Conservation (phyloP, 2,329 filamentous ascomycete genomes). For the Fusarium floridanum region DNA sequence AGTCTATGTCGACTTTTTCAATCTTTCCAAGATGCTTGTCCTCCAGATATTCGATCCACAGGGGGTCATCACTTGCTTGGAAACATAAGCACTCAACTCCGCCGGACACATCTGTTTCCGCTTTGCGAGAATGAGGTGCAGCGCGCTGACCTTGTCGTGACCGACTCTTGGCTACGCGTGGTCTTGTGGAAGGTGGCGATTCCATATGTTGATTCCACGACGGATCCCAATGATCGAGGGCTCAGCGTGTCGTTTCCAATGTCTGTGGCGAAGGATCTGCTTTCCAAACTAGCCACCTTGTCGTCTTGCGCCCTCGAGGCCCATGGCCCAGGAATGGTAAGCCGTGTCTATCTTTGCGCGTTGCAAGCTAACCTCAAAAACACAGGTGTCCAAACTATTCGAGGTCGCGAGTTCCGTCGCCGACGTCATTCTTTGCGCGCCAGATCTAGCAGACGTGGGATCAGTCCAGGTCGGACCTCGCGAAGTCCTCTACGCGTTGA, state of each 20-base stretch:
- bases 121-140: slow-evolving; percentile 21
- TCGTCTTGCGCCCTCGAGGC: slow-evolving; percentile 23
- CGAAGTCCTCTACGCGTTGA: slow-evolving; percentile 17
- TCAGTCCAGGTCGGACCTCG: slow-evolving; percentile 15
- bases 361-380: neutral
- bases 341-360: accelerated
- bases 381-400: slow-evolving; percentile 25
- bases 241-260: slow-evolving; percentile 24
- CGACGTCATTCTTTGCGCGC: slow-evolving; percentile 28
- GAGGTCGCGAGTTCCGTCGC: slow-evolving; percentile 31
- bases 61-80: slow-evolving; percentile 10
- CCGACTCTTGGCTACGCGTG: slow-evolving; percentile 25
- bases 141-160: slow-evolving; percentile 21
- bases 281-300: slow-evolving; percentile 18
- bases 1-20: slow-evolving; percentile 29
- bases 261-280: slow-evolving; percentile 23
- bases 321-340: slow-evolving; percentile 26
- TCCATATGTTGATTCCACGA: slow-evolving; percentile 15
- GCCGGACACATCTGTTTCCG: neutral
- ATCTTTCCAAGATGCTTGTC: slow-evolving; percentile 23
- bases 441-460: slow-evolving; percentile 20
- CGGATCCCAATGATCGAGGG: slow-evolving; percentile 17
- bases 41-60: slow-evolving; percentile 11
- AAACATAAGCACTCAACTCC: slow-evolving; percentile 19
- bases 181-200: slow-evolving; percentile 31